Base-by-base conservation (phyloP, 768 basidiomycete species). In the Tulasnella sp. region DNA sequence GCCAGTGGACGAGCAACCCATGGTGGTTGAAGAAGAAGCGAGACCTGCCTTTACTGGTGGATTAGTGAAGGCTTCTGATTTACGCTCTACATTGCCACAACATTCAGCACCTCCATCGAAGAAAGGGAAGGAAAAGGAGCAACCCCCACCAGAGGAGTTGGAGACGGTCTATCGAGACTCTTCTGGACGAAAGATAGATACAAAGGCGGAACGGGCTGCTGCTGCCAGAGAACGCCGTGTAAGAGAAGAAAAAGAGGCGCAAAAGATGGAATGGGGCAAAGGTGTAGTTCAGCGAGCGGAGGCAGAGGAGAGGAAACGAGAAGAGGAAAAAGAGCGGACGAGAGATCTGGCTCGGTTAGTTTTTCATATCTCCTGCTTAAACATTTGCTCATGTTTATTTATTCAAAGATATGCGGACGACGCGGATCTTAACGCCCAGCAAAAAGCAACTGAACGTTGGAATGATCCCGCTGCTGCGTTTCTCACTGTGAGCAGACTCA, bases 231-330 rank as follows among this genome's bases (percentile, higher is more conserved):
- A 75, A 64, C 89, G 90, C 60, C 73, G 87, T 19, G 82, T 89
- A 62, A 70, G 72, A 53, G 81, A 91, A 63, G 86, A 95, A 67
- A 78, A 77, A 61, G 88, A 93, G 61, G 83, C 83, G 44, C 70
- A 76, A 62, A 92, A 88, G 70, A 90, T 93, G 87, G 87, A 93
- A 63, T 98, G 95, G 95, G 90, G 89, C 0, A 98, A 93, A 65
- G 95, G 95, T 27, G 61, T 98, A 31, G 83, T 90, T 33, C 95
- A 98, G 68, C 70, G 79, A 54, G 82, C 86, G 20, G 84, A 91
- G 54, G 68, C 72, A 46, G 86, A 91, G 66, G 75, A 74, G 61
- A 68, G 71, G 62, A 75, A 67, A 60, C 60, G 65, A 52, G 78
- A 88, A 53, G 62, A 86, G 60, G 81, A 86, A 64, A 79, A 76